Evolutionary conservation across 441 rosid genomes (phyloP).

Genomic region (Jatropha multifida): DNA sequence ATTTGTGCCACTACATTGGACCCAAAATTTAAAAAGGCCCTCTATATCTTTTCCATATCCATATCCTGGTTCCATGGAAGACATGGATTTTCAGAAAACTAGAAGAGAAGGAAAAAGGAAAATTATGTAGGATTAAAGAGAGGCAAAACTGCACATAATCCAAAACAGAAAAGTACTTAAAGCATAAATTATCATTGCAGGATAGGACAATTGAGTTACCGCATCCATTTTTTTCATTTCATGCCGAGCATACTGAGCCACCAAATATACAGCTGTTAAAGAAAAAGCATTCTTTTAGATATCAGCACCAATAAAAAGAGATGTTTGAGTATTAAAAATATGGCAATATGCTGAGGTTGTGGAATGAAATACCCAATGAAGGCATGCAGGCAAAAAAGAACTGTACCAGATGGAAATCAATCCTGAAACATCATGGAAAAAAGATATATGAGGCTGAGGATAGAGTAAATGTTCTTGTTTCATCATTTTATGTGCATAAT

Average conservation of each 20-base stretch:
- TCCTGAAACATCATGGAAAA: constrained; percentile 37
- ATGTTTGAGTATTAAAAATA: constrained; percentile 18
- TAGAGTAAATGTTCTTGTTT: background rate
- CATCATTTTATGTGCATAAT: background rate
- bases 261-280: constrained; percentile 74
- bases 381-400: constrained; percentile 93
- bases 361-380: constrained; percentile 62
- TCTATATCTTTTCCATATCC: background rate
- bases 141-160: background rate
- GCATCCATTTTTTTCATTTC: constrained; percentile 84
- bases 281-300: constrained; percentile 26
- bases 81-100: background rate
- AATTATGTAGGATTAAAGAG: background rate
- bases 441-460: background rate
- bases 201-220: constrained; percentile 36
- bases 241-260: constrained; percentile 78
- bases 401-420: constrained; percentile 92
- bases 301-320: constrained; percentile 23
- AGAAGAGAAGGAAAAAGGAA: background rate
- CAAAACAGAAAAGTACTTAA: background rate
- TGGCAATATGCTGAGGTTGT: constrained; percentile 11
- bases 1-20: background rate
- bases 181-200: background rate
- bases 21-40: background rate
- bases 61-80: background rate